Percentiles rank a stretch among this genome's conserved stretches.
Conservation (phyloP, 225 moss, liverwort and hornwort genomes). For the Sphagnum tenellum region DNA sequence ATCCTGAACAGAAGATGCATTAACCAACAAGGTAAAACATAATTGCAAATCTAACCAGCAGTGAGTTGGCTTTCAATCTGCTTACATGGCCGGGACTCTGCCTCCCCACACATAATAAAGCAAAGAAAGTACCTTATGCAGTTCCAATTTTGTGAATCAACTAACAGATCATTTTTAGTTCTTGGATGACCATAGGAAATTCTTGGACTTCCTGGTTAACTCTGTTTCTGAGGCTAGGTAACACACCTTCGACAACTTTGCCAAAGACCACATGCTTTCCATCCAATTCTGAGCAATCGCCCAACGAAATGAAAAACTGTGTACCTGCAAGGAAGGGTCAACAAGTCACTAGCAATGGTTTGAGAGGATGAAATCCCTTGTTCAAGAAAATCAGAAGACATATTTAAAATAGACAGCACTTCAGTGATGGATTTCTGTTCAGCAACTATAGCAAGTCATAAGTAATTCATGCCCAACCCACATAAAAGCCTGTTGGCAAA, state of each 20-base stretch:
- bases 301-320: conserved; percentile 70
- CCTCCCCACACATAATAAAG: too few relatives aligned
- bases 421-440: neutral
- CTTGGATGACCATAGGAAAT: neutral
- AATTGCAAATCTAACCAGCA: neutral
- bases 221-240: neutral
- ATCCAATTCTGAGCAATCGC: conserved; percentile 65
- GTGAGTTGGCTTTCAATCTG: too few relatives aligned
- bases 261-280: conserved; percentile 78
- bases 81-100: too few relatives aligned
- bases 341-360: too few relatives aligned
- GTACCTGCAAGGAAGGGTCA: conserved; percentile 31
- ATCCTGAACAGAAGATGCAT: neutral
- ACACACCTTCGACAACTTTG: conserved; percentile 65
- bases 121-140: too few relatives aligned
- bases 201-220: too few relatives aligned
- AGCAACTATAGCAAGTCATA: too few relatives aligned
- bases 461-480: too few relatives aligned
- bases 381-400: neutral
- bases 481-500: too few relatives aligned
- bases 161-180: too few relatives aligned
- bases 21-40: neutral
- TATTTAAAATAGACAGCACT: neutral
- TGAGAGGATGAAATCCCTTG: too few relatives aligned
- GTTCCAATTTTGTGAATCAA: too few relatives aligned